These are phyloP conservation scores for Suillus bovinus DNA, from an alignment of 768 basidiomycete genomes.

Conservation along the genomic window DNA sequence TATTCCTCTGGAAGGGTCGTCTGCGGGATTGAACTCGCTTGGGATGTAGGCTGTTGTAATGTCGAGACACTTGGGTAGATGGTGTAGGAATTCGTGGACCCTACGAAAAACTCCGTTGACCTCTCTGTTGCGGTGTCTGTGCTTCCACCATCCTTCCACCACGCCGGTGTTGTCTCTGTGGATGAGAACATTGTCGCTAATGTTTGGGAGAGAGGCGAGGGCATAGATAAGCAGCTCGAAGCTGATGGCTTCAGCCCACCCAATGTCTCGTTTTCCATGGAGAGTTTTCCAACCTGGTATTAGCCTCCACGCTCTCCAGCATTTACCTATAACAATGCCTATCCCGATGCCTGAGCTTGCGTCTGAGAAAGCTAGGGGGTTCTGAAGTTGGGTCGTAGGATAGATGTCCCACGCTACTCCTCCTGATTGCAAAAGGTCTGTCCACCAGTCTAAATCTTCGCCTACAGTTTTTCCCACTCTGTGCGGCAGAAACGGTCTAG, in stretches of 20 bases:
- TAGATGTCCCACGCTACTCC: too few relatives aligned
- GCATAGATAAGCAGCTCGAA: conserved; percentile 9
- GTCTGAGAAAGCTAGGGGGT: conserved; percentile 15
- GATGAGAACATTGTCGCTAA: neutral
- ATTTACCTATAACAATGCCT: conserved; percentile 17
- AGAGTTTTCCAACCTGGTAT: conserved; percentile 16
- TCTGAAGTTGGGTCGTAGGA: neutral
- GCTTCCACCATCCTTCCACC: conserved; percentile 37
- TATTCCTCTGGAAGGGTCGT: conserved; percentile 12
- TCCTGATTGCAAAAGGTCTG: too few relatives aligned
- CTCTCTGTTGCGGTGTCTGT: too few relatives aligned
- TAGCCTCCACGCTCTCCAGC: conserved; percentile 27
- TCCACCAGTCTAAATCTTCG: too few relatives aligned
- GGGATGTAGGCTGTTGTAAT: neutral
- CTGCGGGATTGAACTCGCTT: conserved; percentile 12
- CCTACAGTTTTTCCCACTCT: too few relatives aligned
- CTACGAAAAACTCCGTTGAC: conserved; percentile 31
- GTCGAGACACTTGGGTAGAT: neutral
- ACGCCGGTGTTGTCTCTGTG: conserved; percentile 13
- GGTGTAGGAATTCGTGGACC: conserved; percentile 8
- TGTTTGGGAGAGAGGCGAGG: neutral
- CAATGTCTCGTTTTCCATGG: conserved; percentile 13
- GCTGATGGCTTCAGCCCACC: conserved; percentile 18
- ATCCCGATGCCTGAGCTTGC: conserved; percentile 20
- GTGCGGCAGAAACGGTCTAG: too few relatives aligned